Conservation (phyloP, 2,329 filamentous ascomycete species). For the Calonectria hongkongensis region DNA sequence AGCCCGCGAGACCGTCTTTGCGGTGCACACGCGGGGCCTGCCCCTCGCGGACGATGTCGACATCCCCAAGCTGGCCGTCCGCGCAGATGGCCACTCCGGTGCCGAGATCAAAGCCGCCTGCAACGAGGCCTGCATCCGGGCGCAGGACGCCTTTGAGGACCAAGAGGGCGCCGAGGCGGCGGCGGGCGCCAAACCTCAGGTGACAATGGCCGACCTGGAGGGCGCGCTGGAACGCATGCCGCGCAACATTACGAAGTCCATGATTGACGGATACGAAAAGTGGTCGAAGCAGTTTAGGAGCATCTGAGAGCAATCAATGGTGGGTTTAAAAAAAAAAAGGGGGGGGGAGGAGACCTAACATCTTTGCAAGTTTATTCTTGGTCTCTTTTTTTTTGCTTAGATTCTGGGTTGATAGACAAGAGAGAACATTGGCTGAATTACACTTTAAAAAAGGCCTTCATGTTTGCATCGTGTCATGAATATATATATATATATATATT, state of each 20-base stretch:
- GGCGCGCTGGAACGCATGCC: conserved; percentile 67
- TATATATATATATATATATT: neutral
- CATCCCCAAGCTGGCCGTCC: conserved; percentile 75
- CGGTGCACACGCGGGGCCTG: conserved; percentile 78
- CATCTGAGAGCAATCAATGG: conserved; percentile 32
- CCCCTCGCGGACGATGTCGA: conserved; percentile 79
- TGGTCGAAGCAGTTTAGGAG: conserved; percentile 68
- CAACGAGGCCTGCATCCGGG: conserved; percentile 65
- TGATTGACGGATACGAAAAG: conserved; percentile 75
- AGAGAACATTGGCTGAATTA: neutral
- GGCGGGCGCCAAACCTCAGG: conserved; percentile 56
- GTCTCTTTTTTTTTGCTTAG: neutral
- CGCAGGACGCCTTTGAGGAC: conserved; percentile 61
- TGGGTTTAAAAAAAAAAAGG: neutral
- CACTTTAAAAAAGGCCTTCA: neutral
- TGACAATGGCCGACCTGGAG: conserved; percentile 66
- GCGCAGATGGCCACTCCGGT: conserved; percentile 87
- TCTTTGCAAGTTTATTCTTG: neutral
- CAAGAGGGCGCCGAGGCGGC: conserved; percentile 52
- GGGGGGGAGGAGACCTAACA: neutral
- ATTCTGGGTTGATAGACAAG: neutral
- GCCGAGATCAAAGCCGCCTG: conserved; percentile 83
- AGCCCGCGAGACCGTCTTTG: conserved; percentile 85
- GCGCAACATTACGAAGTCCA: conserved; percentile 75
- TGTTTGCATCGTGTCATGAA: neutral